phyloP scores from a whole-genome alignment of 1,284 basidiomycete species.

The Leucoagaricus sp. region DNA sequence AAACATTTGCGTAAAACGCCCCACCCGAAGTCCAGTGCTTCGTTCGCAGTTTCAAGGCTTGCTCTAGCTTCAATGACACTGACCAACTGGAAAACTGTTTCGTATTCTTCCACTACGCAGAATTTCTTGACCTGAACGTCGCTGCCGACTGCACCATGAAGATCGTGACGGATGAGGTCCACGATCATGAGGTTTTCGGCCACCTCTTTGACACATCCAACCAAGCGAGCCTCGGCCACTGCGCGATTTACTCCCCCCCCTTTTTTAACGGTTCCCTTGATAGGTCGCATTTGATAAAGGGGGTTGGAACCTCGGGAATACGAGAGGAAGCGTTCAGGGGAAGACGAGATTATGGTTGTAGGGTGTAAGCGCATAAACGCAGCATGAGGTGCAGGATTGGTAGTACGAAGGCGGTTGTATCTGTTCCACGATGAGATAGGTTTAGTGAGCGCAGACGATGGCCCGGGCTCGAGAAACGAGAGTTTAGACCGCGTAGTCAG shows the following conservation, averaged over 20 bases:
- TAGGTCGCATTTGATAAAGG: slow-evolving; percentile 86
- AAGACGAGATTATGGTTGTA: slow-evolving; percentile 75
- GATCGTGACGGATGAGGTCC: slow-evolving; percentile 93
- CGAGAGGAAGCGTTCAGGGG: slow-evolving; percentile 94
- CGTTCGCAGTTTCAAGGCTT: slow-evolving; percentile 29
- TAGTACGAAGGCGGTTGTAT: slow-evolving; percentile 69
- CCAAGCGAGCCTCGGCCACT: slow-evolving; percentile 64
- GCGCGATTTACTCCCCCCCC: slow-evolving; percentile 60
- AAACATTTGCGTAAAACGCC: slow-evolving; percentile 80
- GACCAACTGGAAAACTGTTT: slow-evolving; percentile 95
- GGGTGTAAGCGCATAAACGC: slow-evolving; percentile 77
- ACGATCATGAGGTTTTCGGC: slow-evolving; percentile 99
- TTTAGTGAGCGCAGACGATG: no score
- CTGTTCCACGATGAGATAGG: slow-evolving; percentile 68
- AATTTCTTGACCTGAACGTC: slow-evolving; percentile 84
- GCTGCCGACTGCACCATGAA: slow-evolving; percentile 76
- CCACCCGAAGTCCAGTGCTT: slow-evolving; percentile 60
- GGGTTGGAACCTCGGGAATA: slow-evolving; percentile 68
- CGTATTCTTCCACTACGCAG: slow-evolving; percentile 90
- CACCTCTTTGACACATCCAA: slow-evolving; percentile 86
- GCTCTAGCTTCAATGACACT: slow-evolving; percentile 84
- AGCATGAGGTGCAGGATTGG: slow-evolving; percentile 92
- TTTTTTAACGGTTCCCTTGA: slow-evolving; percentile 90
- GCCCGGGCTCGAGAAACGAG: no score
- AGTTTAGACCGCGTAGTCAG: slow-evolving; percentile 56